Evolutionary conservation across 2,329 filamentous ascomycete species (phyloP).

Genomic region (Neospermospora avenae): DNA sequence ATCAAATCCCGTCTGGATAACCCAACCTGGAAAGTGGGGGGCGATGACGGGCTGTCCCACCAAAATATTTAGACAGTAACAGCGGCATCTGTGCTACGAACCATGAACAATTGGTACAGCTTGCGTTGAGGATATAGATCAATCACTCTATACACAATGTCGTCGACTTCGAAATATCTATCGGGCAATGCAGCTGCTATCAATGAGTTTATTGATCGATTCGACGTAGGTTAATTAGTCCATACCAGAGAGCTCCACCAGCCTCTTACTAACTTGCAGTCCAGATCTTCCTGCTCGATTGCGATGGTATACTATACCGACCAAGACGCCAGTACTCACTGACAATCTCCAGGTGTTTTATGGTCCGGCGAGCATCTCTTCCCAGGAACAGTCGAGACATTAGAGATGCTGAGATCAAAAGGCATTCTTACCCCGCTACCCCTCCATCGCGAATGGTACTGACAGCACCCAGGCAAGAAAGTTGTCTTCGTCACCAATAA

Average conservation of each 20-base stretch:
- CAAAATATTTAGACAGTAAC: too few species aligned
- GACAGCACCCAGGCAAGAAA: slow-evolving; percentile 65
- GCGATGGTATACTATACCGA: slow-evolving; percentile 68
- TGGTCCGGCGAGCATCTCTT: slow-evolving; percentile 96
- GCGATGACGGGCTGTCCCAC: too few species aligned
- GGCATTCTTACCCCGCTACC: slow-evolving; percentile 41
- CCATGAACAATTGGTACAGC: too few species aligned
- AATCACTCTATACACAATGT: slow-evolving; percentile 8
- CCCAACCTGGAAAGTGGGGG: too few species aligned
- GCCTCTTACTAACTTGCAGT: slow-evolving; percentile 24
- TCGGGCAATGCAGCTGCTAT: slow-evolving; percentile 77
- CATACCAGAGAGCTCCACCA: background rate
- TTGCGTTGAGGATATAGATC: background rate
- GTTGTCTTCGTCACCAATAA: slow-evolving; percentile 98
- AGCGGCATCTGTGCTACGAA: too few species aligned
- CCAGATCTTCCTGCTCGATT: slow-evolving; percentile 91
- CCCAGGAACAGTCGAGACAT: slow-evolving; percentile 77
- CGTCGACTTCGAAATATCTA: slow-evolving; percentile 56
- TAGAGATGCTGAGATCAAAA: slow-evolving; percentile 77
- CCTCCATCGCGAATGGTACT: slow-evolving; percentile 5
- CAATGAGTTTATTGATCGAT: slow-evolving; percentile 79
- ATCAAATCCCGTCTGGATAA: too few species aligned
- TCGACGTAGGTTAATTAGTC: slow-evolving; percentile 69
- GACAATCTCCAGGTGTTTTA: slow-evolving; percentile 66
- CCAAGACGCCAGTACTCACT: slow-evolving; percentile 13